These are phyloP conservation scores for Sanghuangporus sanghuang DNA, from an alignment of 1,284 basidiomycete genomes.

Conservation along the genomic window DNA sequence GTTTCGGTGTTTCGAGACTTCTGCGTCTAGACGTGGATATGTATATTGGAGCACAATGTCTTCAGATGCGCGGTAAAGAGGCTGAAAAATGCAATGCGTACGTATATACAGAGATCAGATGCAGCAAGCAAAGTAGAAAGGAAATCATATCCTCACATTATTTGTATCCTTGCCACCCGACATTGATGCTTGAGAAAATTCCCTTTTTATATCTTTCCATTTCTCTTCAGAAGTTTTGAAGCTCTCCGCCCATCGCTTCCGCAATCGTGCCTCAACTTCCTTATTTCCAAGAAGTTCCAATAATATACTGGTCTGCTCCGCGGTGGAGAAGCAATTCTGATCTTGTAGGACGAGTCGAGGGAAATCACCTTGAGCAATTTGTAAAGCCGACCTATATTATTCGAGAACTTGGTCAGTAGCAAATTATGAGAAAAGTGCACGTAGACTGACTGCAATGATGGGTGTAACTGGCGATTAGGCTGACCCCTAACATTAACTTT, in stretches of 20 bases:
- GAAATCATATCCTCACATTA: not conserved
- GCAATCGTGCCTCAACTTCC: slow-evolving; percentile 42
- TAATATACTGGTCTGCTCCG: slow-evolving; percentile 72
- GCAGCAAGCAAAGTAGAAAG: not conserved
- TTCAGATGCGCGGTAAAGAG: slow-evolving; percentile 48
- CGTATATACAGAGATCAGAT: not conserved
- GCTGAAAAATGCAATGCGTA: not conserved
- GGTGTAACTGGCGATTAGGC: slow-evolving; percentile 36
- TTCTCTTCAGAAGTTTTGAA: slow-evolving; percentile 56
- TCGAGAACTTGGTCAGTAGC: not conserved
- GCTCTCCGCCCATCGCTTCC: slow-evolving; percentile 58
- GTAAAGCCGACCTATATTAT: slow-evolving; percentile 42
- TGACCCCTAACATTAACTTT: slow-evolving; percentile 73
- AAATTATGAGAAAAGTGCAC: not conserved
- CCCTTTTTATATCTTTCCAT: slow-evolving; percentile 63
- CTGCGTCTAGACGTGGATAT: slow-evolving; percentile 94
- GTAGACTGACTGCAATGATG: slow-evolving; percentile 58
- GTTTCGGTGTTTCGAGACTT: slow-evolving; percentile 96
- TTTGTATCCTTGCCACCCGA: not conserved
- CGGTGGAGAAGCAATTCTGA: slow-evolving; percentile 79
- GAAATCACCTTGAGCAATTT: slow-evolving; percentile 57
- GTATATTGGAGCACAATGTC: slow-evolving; percentile 94
- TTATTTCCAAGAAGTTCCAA: slow-evolving; percentile 73
- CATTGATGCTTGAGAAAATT: slow-evolving; percentile 27
- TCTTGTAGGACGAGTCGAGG: slow-evolving; percentile 70